A percentile compares a stretch with the other conserved stretches of the same genome.
These are phyloP conservation scores for Lepiota venenata DNA, from an alignment of 768 basidiomycete genomes.

Conservation along the genomic window DNA sequence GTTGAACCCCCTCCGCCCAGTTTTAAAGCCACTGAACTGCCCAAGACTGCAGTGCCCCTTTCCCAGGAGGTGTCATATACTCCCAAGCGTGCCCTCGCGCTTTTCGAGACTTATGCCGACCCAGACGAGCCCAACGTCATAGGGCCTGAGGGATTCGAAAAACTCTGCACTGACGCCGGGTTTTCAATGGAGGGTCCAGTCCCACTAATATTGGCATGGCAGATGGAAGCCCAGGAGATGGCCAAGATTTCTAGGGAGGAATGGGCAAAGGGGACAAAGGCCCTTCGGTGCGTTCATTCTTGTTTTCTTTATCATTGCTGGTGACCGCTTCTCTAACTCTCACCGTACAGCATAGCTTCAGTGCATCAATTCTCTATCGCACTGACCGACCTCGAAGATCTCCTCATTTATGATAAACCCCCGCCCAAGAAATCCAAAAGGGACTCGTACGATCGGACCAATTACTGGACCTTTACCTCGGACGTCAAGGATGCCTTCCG, in stretches of 20 bases:
- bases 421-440: conserved; percentile 31
- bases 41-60: conserved; percentile 7
- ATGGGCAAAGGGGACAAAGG: conserved; percentile 58
- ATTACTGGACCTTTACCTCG: conserved; percentile 46
- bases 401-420: conserved; percentile 54
- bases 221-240: conserved; percentile 67
- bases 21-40: background rate
- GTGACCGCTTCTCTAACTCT: background rate
- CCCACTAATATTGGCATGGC: conserved; percentile 77
- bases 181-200: conserved; percentile 71
- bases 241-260: conserved; percentile 65
- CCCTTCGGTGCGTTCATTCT: conserved; percentile 29
- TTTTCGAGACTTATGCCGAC: conserved; percentile 64
- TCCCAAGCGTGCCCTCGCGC: conserved; percentile 40
- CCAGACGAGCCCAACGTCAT: conserved; percentile 54
- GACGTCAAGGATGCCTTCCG: conserved; percentile 52
- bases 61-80: conserved; percentile 44
- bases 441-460: conserved; percentile 55
- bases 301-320: background rate
- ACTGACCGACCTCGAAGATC: conserved; percentile 57
- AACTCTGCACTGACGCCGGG: conserved; percentile 64
- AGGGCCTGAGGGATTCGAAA: conserved; percentile 70
- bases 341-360: conserved; percentile 35
- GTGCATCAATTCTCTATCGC: conserved; percentile 44
- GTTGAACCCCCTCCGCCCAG: conserved; percentile 5